phyloP scores from a whole-genome alignment of 768 basidiomycete species.

The Naganishia vaughanmartiniae region DNA sequence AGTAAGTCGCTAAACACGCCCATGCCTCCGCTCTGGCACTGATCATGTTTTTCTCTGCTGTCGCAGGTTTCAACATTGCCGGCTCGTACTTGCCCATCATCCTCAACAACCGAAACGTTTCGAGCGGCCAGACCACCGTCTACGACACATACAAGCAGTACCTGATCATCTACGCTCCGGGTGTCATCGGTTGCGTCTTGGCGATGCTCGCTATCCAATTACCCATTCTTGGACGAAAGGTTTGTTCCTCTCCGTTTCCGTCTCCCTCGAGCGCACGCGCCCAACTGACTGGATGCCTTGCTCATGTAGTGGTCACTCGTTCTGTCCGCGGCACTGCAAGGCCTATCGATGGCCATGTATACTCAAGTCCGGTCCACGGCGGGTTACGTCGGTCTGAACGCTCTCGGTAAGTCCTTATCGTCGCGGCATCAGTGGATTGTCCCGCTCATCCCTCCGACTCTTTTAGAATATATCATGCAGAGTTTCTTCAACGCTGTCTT shows the following conservation, averaged over 20 bases:
- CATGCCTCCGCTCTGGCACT: background rate
- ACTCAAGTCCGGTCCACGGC: conserved; percentile 45
- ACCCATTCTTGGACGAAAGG: conserved; percentile 46
- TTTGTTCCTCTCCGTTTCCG: conserved; percentile 32
- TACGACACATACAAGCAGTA: conserved; percentile 52
- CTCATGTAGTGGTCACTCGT: conserved; percentile 22
- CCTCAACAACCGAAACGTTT: conserved; percentile 49
- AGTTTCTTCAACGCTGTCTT: conserved; percentile 51
- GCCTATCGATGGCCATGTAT: conserved; percentile 49
- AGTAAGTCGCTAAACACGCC: background rate
- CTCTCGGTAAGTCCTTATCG: background rate
- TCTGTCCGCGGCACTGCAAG: conserved; percentile 41
- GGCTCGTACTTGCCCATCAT: conserved; percentile 53
- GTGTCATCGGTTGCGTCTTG: conserved; percentile 45
- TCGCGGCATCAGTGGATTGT: background rate
- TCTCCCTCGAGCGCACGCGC: background rate
- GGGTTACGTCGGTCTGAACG: conserved; percentile 48
- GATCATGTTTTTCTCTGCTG: conserved; percentile 38
- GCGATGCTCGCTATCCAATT: conserved; percentile 45
- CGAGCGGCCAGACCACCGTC: conserved; percentile 38
- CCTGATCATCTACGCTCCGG: conserved; percentile 49
- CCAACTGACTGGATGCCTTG: background rate
- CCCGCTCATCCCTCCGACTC: background rate
- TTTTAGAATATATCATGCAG: conserved; percentile 47
- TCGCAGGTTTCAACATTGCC: conserved; percentile 39